phyloP scores from a whole-genome alignment of 108 stramenopile species.

The Fistulifera pelliculosa region DNA sequence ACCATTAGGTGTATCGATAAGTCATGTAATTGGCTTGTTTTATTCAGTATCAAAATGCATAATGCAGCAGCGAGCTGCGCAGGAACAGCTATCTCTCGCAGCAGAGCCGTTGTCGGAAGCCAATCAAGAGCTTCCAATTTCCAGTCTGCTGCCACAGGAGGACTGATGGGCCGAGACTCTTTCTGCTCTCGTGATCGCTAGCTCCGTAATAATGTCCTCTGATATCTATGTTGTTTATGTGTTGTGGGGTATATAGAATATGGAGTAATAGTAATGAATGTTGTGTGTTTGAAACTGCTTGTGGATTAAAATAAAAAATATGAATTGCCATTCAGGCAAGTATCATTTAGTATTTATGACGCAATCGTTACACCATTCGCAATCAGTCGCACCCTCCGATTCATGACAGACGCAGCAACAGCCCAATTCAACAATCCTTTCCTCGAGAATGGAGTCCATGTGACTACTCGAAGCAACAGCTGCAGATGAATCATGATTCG shows the following conservation, averaged over 20 bases:
- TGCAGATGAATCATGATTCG: not conserved
- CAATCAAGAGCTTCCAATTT: no score
- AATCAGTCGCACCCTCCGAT: conserved; percentile 29
- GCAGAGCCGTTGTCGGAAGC: not conserved
- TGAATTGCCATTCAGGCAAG: no score
- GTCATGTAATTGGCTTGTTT: conserved; percentile 29
- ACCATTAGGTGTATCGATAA: conserved; percentile 30
- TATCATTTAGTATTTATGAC: conserved; percentile 5
- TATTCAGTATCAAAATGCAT: conserved; percentile 30
- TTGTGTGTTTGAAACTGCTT: no score
- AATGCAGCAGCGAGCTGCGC: conserved; percentile 17
- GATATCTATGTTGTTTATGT: no score
- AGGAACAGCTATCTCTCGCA: not conserved
- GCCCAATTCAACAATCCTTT: conserved; percentile 28
- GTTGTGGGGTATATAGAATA: no score
- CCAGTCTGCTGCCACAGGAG: no score
- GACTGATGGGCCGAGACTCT: no score
- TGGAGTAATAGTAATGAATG: no score
- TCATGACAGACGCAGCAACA: conserved; percentile 83
- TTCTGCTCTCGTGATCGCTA: no score
- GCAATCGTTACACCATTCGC: conserved; percentile 52
- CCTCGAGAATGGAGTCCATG: not conserved
- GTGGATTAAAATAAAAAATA: no score
- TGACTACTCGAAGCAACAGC: not conserved
- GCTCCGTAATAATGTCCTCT: no score